These are phyloP conservation scores for Pythium utonaiense DNA, from an alignment of 352 stramenopile genomes.

Conservation along the genomic window DNA sequence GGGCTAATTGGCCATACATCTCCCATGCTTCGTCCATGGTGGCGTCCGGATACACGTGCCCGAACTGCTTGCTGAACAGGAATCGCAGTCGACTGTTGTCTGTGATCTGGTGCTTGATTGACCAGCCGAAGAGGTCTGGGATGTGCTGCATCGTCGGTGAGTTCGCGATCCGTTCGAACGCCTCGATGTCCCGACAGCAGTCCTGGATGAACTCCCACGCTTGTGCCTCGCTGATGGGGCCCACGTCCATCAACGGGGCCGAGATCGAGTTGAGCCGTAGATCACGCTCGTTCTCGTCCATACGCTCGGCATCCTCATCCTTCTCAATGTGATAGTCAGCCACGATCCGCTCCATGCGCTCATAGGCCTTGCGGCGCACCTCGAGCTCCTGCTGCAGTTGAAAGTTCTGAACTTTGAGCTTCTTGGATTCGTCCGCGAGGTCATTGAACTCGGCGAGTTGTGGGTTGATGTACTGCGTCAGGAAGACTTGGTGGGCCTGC, in stretches of 20 bases:
- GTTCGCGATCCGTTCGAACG: conserved; percentile 20
- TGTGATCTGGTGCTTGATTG: conserved; percentile 30
- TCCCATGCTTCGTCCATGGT: conserved; percentile 29
- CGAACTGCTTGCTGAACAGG: conserved; percentile 33
- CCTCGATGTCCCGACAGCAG: conserved; percentile 26
- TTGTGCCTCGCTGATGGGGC: conserved; percentile 26
- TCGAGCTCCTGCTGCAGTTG: conserved; percentile 35
- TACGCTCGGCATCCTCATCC: conserved; percentile 8
- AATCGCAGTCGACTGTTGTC: conserved; percentile 31
- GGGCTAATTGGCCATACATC: conserved; percentile 28
- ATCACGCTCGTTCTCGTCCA: conserved; percentile 22
- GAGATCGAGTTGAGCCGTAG: conserved; percentile 17
- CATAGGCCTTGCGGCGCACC: conserved; percentile 30
- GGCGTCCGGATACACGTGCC: conserved; percentile 24
- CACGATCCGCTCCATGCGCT: conserved; percentile 41
- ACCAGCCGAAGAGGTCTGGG: conserved; percentile 35
- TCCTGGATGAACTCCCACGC: conserved; percentile 30
- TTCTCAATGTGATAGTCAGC: conserved; percentile 42
- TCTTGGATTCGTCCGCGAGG: conserved; percentile 33
- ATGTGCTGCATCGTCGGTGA: conserved; percentile 8
- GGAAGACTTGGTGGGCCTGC: conserved; percentile 15
- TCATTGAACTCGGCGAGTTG: conserved; percentile 27
- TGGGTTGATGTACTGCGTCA: conserved; percentile 20
- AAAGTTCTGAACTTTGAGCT: conserved; percentile 38
- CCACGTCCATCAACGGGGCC: conserved; percentile 1